A percentile compares a stretch with the other conserved stretches of the same genome.
phyloP scores from a whole-genome alignment of 192 early-diverging fungal species.

The Lobosporangium transversale region DNA sequence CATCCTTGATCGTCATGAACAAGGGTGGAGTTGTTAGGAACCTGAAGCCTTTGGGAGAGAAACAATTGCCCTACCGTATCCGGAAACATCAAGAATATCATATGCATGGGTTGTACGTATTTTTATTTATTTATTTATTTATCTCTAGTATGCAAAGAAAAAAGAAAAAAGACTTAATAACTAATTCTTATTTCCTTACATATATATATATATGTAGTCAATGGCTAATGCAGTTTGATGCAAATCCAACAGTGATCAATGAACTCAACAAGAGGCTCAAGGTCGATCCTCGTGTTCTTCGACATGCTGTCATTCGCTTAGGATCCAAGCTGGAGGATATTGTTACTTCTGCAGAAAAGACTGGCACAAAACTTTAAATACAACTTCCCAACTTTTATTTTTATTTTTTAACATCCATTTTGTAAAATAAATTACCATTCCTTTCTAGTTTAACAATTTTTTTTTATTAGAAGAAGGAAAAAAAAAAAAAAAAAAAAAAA shows the following conservation, averaged over 20 bases:
- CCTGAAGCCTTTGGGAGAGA: conserved; percentile 79
- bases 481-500: too few species aligned
- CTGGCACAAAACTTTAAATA: conserved; percentile 24
- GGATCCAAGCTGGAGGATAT: conserved; percentile 71
- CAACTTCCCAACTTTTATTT: too few species aligned
- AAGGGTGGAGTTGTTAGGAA: conserved; percentile 87
- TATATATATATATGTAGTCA: conserved; percentile 48
- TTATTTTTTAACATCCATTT: too few species aligned
- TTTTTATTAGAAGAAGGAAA: too few species aligned
- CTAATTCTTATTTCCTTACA: neutral
- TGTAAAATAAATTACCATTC: too few species aligned
- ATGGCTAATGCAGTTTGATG: conserved; percentile 84
- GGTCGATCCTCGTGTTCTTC: conserved; percentile 77
- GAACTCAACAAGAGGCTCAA: conserved; percentile 72
- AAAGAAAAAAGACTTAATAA: neutral
- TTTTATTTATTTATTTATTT: neutral
- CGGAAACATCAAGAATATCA: conserved; percentile 88
- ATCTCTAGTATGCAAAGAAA: neutral
- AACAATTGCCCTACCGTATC: conserved; percentile 85
- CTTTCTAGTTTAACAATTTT: too few species aligned
- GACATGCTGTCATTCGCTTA: conserved; percentile 78
- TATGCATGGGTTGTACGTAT: conserved; percentile 68
- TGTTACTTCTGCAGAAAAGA: conserved; percentile 62
- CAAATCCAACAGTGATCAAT: conserved; percentile 69
- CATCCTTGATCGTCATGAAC: conserved; percentile 83